phyloP scores from a whole-genome alignment of 2,329 filamentous ascomycete species.

The Dryadomyces quercivorus region DNA sequence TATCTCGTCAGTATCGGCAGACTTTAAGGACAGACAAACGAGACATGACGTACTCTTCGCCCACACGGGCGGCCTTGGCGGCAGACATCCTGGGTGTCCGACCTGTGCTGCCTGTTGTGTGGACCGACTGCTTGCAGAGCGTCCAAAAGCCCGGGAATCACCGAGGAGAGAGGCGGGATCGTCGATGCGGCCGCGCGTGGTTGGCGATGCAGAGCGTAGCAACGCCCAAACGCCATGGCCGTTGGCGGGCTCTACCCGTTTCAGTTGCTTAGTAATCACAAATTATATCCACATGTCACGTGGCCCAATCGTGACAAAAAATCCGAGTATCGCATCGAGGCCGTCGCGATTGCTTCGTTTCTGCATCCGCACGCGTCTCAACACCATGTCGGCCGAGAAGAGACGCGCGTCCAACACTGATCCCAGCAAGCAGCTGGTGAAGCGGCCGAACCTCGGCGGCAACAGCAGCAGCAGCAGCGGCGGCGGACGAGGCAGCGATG shows the following conservation, averaged over 20 bases:
- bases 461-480: constrained; percentile 30
- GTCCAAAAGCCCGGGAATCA: too few species aligned
- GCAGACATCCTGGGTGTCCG: constrained; percentile 30
- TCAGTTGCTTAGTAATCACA: background rate
- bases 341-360: background rate
- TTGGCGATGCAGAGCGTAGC: background rate
- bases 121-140: background rate
- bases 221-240: background rate
- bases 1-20: constrained; percentile 27
- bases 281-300: background rate
- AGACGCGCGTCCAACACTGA: constrained; percentile 68
- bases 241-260: background rate
- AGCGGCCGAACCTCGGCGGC: constrained; percentile 64
- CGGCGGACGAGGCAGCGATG: constrained; percentile 23
- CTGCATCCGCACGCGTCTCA: background rate
- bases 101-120: background rate
- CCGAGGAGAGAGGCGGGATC: background rate
- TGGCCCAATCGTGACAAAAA: background rate
- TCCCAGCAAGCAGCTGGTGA: constrained; percentile 74
- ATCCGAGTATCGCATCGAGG: background rate
- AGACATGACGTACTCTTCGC: constrained; percentile 40
- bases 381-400: constrained; percentile 80
- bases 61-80: constrained; percentile 47
- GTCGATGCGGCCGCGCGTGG: background rate
- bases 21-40: constrained; percentile 12